Evolutionary conservation across 257 asterid species (phyloP), one percentile per base, ranked within the genome.

Genomic region (Rauvolfia tetraphylla): DNA sequence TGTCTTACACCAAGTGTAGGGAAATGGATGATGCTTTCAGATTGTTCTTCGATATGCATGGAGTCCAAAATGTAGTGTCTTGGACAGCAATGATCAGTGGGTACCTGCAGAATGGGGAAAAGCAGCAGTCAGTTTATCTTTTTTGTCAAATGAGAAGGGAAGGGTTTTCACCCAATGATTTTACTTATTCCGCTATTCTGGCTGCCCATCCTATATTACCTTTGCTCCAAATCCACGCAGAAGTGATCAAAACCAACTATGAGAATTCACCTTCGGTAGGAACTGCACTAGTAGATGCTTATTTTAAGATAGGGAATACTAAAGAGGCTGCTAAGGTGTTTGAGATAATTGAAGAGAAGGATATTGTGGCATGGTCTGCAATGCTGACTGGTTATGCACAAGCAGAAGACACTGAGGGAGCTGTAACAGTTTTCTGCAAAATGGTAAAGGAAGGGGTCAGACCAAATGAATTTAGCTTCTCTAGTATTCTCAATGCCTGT

Each of bases 61-160:
- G 71, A 51, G 76, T 71, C 78, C 91, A 82, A 71, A 91, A 84
- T 58, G 99, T 95, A 79, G 94, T 95, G 48, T 87, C 98, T 7
- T 95, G 98, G 98, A 95, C 99, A 62, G 97, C 96, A 41, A 76
- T 92, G 70, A 92, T 95, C 39, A 87, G 96, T 2, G 99, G 97
- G 54, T 90, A 80, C 81, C 78, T 92, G 83, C 89, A 90, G 86
- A 91, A 89, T 75, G 89, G 86, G 53, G 78, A 82, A 73, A 78
- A 78, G 58, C 76, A 68, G 77, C 87, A 86, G 83, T 96, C 97
- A 31, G 83, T 80, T 17, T 77, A 84, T 78, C 81, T 95, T 70
- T 92, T 92, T 84, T 78, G 82, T 69, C 85, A 83, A 76, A 95
- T 95, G 99, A 87, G 88, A 75, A 86, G 87, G 74, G 84, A 83